Percentiles rank a stretch among this genome's conserved stretches.
These are phyloP conservation scores for Penicillium sp. DNA, from an alignment of 2,329 filamentous ascomycete genomes.

Conservation along the genomic window DNA sequence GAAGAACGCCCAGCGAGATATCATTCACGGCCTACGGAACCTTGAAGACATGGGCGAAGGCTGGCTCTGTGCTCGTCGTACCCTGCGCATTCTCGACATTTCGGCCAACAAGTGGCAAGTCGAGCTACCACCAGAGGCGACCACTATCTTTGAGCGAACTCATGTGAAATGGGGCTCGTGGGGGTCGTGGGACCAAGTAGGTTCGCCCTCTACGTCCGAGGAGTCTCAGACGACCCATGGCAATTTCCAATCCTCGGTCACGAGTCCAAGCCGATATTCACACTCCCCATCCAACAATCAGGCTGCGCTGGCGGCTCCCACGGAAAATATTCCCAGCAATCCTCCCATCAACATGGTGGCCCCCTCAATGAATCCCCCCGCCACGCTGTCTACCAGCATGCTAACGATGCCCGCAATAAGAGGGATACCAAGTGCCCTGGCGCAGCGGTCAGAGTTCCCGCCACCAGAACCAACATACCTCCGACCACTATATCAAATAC, in stretches of 20 bases:
- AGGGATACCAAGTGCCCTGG: constrained; percentile 20
- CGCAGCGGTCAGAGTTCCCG: constrained; percentile 23
- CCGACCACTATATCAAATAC: constrained; percentile 26
- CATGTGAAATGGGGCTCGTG: constrained; percentile 79
- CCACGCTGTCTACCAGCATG: constrained; percentile 21
- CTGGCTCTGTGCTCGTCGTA: constrained; percentile 86
- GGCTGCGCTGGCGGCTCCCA: constrained; percentile 6
- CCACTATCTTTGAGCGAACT: constrained; percentile 71
- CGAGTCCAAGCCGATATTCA: constrained; percentile 23
- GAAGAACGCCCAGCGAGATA: constrained; percentile 84
- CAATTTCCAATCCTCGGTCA: constrained; percentile 19
- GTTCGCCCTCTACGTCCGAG: constrained; percentile 34
- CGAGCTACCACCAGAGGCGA: constrained; percentile 80
- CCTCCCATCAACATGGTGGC: constrained; percentile 12
- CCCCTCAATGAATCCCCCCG: constrained; percentile 8
- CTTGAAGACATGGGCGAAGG: constrained; percentile 94
- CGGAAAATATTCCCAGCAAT: constrained; percentile 12
- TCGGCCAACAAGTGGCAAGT: constrained; percentile 88
- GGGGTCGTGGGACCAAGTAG: constrained; percentile 47
- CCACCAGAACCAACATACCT: constrained; percentile 39
- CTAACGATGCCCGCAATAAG: constrained; percentile 24
- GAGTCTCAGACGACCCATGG: constrained; percentile 27
- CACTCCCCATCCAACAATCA: constrained; percentile 15
- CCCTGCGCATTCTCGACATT: constrained; percentile 80
- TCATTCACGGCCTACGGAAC: constrained; percentile 86